phyloP scores from a whole-genome alignment of 1,139 yeast species.

The Hemisphaericaspora lyxosophila region DNA sequence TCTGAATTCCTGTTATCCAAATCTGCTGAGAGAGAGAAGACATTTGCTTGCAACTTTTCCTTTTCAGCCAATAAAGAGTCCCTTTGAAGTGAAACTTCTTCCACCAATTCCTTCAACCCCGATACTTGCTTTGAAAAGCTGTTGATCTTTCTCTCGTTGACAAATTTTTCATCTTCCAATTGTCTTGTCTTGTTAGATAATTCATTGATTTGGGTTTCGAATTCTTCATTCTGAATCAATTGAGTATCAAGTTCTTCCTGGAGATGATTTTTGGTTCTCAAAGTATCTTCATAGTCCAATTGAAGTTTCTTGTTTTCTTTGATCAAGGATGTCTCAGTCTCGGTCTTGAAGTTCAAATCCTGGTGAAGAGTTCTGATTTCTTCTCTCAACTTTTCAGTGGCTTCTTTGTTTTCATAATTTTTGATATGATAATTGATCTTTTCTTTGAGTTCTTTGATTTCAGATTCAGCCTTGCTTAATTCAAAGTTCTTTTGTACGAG shows the following conservation, averaged over 20 bases:
- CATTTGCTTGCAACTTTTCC: constrained; percentile 45
- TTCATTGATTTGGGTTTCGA: constrained; percentile 43
- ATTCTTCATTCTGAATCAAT: constrained; percentile 50
- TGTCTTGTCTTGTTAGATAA: constrained; percentile 48
- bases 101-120: constrained; percentile 52
- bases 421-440: constrained; percentile 56
- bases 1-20: constrained; percentile 43
- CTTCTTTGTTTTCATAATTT: constrained; percentile 45
- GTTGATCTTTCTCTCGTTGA: constrained; percentile 45
- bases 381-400: constrained; percentile 46
- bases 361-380: constrained; percentile 60
- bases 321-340: constrained; percentile 62
- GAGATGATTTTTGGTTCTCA: constrained; percentile 45
- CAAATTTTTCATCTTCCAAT: constrained; percentile 44
- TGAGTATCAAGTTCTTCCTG: constrained; percentile 54
- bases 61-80: constrained; percentile 49
- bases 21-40: constrained; percentile 43
- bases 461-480: constrained; percentile 50
- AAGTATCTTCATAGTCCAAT: constrained; percentile 59
- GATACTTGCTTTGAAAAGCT: constrained; percentile 51
- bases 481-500: constrained; percentile 61
- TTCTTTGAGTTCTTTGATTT: constrained; percentile 42
- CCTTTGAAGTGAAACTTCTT: constrained; percentile 50
- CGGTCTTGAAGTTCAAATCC: constrained; percentile 57
- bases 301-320: constrained; percentile 63